Evolutionary conservation across 2,329 filamentous ascomycete species (phyloP).

Genomic region (Chrysoporthe cubensis): DNA sequence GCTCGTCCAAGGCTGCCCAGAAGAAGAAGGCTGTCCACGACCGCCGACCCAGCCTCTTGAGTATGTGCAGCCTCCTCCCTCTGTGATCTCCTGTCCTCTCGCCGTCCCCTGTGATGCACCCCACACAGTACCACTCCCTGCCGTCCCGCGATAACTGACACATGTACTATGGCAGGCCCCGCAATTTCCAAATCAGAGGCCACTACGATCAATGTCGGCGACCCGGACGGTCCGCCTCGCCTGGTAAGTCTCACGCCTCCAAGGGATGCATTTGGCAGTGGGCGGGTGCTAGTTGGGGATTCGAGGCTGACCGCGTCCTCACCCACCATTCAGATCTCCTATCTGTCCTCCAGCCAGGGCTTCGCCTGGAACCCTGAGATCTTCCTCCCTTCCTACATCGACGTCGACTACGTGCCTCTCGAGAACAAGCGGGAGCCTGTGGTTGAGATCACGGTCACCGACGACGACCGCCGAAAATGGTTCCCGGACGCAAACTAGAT

Average conservation of each 20-base stretch:
- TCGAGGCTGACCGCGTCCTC: neutral
- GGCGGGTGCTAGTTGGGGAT: neutral
- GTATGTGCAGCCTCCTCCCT: slow-evolving; percentile 45
- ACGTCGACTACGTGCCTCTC: slow-evolving; percentile 74
- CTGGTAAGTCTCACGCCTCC: slow-evolving; percentile 56
- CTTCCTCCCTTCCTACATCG: slow-evolving; percentile 78
- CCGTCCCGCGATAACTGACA: slow-evolving; percentile 27
- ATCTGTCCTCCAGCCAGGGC: slow-evolving; percentile 77
- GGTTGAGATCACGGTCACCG: slow-evolving; percentile 75
- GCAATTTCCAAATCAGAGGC: slow-evolving; percentile 75
- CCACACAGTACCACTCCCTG: neutral
- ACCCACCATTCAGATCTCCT: slow-evolving; percentile 65
- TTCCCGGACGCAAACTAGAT: slow-evolving; percentile 59
- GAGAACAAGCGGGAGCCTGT: slow-evolving; percentile 78
- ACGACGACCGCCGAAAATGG: slow-evolving; percentile 74
- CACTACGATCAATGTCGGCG: slow-evolving; percentile 79
- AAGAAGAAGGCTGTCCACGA: slow-evolving; percentile 52
- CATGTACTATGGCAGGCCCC: slow-evolving; percentile 54
- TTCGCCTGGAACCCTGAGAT: slow-evolving; percentile 88
- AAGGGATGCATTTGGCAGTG: neutral
- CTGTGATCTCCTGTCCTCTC: slow-evolving; percentile 25
- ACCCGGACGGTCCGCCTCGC: slow-evolving; percentile 72
- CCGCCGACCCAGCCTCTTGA: slow-evolving; percentile 65
- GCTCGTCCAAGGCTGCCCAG: slow-evolving; percentile 46
- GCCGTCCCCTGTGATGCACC: neutral